Evolutionary conservation across 495 filamentous ascomycete genomes (phyloP), one percentile per base, ranked within the genome.

Genomic region (Aspergillus carlsbadensis): DNA sequence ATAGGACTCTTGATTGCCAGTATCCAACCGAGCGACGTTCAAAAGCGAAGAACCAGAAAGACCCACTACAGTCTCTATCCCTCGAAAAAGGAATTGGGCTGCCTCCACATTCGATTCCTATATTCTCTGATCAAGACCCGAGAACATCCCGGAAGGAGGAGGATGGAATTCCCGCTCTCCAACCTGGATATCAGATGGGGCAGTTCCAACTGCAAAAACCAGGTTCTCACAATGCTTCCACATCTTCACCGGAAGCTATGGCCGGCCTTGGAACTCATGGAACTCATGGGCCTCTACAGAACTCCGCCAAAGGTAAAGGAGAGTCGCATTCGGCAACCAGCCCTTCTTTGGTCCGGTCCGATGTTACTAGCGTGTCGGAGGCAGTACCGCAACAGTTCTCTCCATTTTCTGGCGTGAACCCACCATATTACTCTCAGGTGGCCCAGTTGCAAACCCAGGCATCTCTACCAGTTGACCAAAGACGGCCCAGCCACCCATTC

Each of bases 21-120:
- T 83, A 83, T 60, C 75, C 78, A 14, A 77, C 74, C 1, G 67
- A 76, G 40, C 54, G 74, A 62, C 70, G 74, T 14, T 76, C 73
- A 0, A 77, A 76, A 61, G 61, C 65, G 3, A 76, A 68, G 50
- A 41, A 43, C 31, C 60, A 62, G 35, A 63, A 65, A 43, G 62
- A 51, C 15, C 26, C 42, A 21, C 52, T 44, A 6, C 62, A 53
- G 18, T 52, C 42, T 31, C 26, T 35, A 10, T 61, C 54, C 14
- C 41, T 53, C 22, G 15, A 57, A 36, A 58, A 62, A 17, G 42
- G 58, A 10, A 42, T 63, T 37, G 33, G 56, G 15, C 62, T 62
- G 21, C 46, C 46, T 44, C 56, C 54, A 17, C 29, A 15, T 26
- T 24, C 48, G 36, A 15, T 53, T 50, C 22, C 35, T 17, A 33